phyloP scores from a whole-genome alignment of 1,139 yeast genomes.

The Pichia norvegensis region DNA sequence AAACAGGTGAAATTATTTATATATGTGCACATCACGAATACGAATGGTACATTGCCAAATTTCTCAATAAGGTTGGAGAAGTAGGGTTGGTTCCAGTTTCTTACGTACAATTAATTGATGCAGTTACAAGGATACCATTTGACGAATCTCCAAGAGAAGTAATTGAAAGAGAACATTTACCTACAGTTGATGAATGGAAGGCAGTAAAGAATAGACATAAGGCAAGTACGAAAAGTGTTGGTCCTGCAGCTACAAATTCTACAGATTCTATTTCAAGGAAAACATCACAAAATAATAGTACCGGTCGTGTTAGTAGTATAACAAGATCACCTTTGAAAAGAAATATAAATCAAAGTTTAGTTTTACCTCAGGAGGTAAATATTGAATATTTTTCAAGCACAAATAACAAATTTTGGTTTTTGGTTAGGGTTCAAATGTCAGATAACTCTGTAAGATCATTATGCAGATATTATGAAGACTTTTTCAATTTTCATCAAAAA shows the following conservation, averaged over 20 bases:
- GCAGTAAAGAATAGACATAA: conserved; percentile 83
- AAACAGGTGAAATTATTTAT: conserved; percentile 81
- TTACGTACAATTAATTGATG: conserved; percentile 79
- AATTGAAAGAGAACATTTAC: conserved; percentile 53
- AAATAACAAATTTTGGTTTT: conserved; percentile 85
- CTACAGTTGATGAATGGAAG: conserved; percentile 96
- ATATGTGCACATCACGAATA: conserved; percentile 93
- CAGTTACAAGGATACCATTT: conserved; percentile 49
- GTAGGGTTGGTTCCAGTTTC: conserved; percentile 94
- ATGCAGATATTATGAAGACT: conserved; percentile 91
- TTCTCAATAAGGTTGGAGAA: conserved; percentile 90
- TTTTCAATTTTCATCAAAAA: conserved; percentile 85
- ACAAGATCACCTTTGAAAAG: conserved; percentile 2
- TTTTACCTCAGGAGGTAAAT: conserved; percentile 19
- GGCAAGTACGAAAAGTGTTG: conserved; percentile 81
- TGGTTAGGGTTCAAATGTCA: conserved; percentile 60
- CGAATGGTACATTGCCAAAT: conserved; percentile 98
- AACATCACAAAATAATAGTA: conserved; percentile 6
- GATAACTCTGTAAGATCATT: conserved; percentile 65
- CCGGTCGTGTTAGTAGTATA: conserved; percentile 7
- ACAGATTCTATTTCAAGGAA: conserved; percentile 6
- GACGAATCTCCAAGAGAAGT: conserved; percentile 42
- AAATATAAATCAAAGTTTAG: background rate
- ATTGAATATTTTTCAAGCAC: conserved; percentile 72
- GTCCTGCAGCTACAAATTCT: conserved; percentile 29